A percentile compares a stretch with the other conserved stretches of the same genome.
phyloP scores from a whole-genome alignment of 1,139 yeast genomes.

The Nadsonia commutata region DNA sequence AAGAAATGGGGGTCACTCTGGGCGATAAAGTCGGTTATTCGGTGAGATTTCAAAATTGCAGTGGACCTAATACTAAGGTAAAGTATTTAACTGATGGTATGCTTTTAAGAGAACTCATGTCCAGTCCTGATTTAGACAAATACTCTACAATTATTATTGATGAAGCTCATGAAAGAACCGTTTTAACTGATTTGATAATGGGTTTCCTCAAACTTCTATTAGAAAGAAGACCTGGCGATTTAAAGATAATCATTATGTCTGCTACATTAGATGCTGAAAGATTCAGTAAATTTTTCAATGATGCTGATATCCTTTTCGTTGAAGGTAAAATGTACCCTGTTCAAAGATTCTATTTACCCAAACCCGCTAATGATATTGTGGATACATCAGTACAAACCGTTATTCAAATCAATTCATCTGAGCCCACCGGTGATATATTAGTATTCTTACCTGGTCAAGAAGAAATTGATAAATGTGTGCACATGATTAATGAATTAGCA shows the following conservation, averaged over 20 bases:
- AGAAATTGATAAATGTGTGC: conserved; percentile 79
- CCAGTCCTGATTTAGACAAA: conserved; percentile 45
- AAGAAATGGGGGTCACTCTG: conserved; percentile 54
- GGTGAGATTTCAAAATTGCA: conserved; percentile 63
- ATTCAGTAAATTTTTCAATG: conserved; percentile 61
- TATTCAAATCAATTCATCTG: conserved; percentile 64
- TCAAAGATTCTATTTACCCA: conserved; percentile 45
- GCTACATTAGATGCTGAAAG: conserved; percentile 92
- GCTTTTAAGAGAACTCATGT: conserved; percentile 81
- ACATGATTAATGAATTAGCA: conserved; percentile 43
- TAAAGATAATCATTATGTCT: conserved; percentile 66
- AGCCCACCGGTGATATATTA: conserved; percentile 70
- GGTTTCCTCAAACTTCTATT: conserved; percentile 71
- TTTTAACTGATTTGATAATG: conserved; percentile 74
- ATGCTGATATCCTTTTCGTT: conserved; percentile 68
- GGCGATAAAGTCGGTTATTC: conserved; percentile 87
- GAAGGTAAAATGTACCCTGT: conserved; percentile 90
- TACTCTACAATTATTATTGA: conserved; percentile 77
- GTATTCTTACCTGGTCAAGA: conserved; percentile 95
- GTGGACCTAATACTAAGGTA: conserved; percentile 42
- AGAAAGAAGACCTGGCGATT: conserved; percentile 18
- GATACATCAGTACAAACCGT: conserved; percentile 65
- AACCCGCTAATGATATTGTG: conserved; percentile 63
- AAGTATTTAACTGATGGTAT: conserved; percentile 95
- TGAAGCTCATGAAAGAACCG: conserved; percentile 96